These are phyloP conservation scores for Erodium maritimum DNA, from an alignment of 345 rosid species.

Conservation along the genomic window DNA sequence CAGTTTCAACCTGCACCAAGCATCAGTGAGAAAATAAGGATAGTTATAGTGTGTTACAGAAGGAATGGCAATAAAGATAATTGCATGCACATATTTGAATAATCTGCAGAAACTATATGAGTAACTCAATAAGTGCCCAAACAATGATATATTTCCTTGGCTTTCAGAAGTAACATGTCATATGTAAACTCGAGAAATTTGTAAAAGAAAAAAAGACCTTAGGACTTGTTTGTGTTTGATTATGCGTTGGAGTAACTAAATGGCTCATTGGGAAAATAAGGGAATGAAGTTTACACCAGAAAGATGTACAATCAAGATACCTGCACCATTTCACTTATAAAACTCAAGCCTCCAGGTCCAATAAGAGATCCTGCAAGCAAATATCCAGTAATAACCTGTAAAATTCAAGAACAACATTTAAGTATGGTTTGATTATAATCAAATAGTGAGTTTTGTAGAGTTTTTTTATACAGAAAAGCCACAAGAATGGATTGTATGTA, in stretches of 20 bases:
- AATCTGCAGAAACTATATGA: neutral
- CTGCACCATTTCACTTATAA: conserved; percentile 96
- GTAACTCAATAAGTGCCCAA: neutral
- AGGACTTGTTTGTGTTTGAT: neutral
- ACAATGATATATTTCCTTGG: neutral
- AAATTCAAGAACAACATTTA: neutral
- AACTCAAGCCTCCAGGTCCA: conserved; percentile 92
- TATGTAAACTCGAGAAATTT: neutral
- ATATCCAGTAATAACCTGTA: conserved; percentile 91
- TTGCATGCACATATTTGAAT: neutral
- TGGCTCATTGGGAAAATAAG: neutral
- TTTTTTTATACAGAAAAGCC: too few relatives aligned
- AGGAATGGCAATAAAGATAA: neutral
- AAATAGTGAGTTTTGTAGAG: too few relatives aligned
- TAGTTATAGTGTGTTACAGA: too few relatives aligned
- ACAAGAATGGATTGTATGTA: too few relatives aligned
- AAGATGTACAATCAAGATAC: conserved; percentile 14
- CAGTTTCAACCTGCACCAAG: conserved; percentile 70
- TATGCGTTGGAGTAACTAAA: neutral
- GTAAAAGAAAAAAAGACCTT: neutral
- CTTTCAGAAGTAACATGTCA: neutral
- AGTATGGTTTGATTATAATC: too few relatives aligned
- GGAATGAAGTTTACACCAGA: too few relatives aligned
- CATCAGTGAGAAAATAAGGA: neutral
- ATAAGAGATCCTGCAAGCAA: conserved; percentile 80